phyloP scores from a whole-genome alignment of 1,284 basidiomycete species.

The Malassezia brasiliensis region DNA sequence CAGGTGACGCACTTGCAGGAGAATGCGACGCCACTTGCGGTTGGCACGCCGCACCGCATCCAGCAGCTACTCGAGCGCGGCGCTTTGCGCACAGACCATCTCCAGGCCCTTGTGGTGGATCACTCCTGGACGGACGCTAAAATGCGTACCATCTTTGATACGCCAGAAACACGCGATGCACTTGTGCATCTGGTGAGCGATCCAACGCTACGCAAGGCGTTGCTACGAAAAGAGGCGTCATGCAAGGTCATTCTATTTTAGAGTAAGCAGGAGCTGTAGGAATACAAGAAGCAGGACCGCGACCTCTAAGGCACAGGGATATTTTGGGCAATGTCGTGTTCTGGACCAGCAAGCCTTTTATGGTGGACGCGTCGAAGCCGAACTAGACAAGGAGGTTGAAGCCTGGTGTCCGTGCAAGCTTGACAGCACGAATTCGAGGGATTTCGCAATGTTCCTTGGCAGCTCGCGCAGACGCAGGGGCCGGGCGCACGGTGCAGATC shows the following conservation, averaged over 20 bases:
- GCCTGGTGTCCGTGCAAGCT: no score
- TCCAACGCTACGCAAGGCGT: neutral
- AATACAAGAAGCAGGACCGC: no score
- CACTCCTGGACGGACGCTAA: constrained; percentile 39
- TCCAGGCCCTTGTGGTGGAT: constrained; percentile 30
- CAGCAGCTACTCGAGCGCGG: constrained; percentile 25
- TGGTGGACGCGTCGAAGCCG: no score
- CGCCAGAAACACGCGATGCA: constrained; percentile 36
- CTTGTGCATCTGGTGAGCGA: constrained; percentile 25
- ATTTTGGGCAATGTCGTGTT: no score
- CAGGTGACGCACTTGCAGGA: constrained; percentile 32
- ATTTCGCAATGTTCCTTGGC: no score
- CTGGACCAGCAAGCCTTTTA: no score
- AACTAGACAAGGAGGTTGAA: no score
- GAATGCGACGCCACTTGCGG: constrained; percentile 30
- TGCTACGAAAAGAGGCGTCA: neutral
- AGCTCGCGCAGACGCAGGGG: no score
- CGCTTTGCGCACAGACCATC: constrained; percentile 25
- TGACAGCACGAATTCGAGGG: no score
- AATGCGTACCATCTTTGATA: constrained; percentile 35
- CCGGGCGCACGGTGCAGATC: no score
- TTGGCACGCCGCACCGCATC: constrained; percentile 38
- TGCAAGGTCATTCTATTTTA: constrained; percentile 10
- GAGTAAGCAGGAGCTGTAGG: no score
- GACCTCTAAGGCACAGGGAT: no score